Conservation (phyloP, 1,284 basidiomycete genomes). For the Ceratobasidium papillatum region DNA sequence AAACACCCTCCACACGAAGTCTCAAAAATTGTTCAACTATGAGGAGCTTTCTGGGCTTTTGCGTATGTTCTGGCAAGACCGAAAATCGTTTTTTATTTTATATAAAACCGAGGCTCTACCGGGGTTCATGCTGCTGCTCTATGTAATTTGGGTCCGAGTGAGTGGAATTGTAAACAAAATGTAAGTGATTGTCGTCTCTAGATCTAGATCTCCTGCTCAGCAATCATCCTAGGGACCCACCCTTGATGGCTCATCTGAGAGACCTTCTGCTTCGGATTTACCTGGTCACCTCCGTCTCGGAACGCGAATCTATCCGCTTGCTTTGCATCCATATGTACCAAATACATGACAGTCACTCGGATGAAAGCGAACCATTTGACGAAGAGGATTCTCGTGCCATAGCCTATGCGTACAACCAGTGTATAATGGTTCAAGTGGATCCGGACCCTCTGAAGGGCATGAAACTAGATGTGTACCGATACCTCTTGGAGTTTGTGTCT, state of each 20-base stretch:
- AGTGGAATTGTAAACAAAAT: background rate
- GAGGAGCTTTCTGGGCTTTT: background rate
- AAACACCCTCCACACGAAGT: background rate
- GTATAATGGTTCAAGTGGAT: background rate
- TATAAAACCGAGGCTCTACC: background rate
- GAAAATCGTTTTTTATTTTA: background rate
- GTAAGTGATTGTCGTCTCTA: background rate
- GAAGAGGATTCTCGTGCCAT: background rate
- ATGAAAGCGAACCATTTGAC: constrained; percentile 2
- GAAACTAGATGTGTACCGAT: constrained; percentile 15
- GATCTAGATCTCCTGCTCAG: background rate
- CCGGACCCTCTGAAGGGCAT: background rate
- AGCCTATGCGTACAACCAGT: background rate
- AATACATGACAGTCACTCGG: background rate
- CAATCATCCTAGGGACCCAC: background rate
- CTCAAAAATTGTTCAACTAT: background rate
- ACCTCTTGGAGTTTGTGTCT: constrained; percentile 10
- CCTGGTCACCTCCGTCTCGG: background rate
- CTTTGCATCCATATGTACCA: constrained; percentile 18
- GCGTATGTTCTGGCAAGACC: background rate
- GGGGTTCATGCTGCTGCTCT: background rate
- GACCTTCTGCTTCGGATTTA: background rate
- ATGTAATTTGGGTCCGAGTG: constrained; percentile 3
- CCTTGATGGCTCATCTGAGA: background rate
- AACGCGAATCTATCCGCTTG: background rate